Evolutionary conservation across 345 rosid genomes (phyloP), one percentile per base, ranked within the genome.

Genomic region (Pistacia atlantica): DNA sequence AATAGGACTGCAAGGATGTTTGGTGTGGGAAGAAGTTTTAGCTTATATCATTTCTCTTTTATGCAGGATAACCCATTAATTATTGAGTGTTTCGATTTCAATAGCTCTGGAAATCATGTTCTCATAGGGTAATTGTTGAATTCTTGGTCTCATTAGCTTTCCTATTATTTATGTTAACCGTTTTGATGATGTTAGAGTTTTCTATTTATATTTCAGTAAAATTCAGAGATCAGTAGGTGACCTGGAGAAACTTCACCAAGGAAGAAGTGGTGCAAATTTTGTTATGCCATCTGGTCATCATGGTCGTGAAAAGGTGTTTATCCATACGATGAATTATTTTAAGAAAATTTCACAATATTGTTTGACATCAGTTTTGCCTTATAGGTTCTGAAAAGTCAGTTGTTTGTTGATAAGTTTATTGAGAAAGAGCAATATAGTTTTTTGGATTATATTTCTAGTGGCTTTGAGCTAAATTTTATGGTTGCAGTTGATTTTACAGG

Each of bases 401-500:
- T 95, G 79, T 87, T 90, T 16, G 92, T 95, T 81, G 95, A 92
- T 71, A 84, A 74, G 20, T 91, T 78, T 80, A 74, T 81, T 67
- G 97, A 91, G 83, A 89, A 86, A 87, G 79, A 86, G 57, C 93
- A 88, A 46, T 82, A 82, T 78, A 95, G 86, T 81, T 92, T 95
- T 84, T 82, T 95, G 78, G 97, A 93, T 81, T 95, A 95, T 84
- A 86, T 92, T 64, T 90, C 97, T 12, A 88, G 92, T 63, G 97
- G 97, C 31, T 92, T 91, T n/a, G 88, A 95, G 81, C 87, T 92
- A 35, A 92, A 90, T 78, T 95, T 95, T 73, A 92, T 95, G 97
- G 97, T 95, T 77, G 97, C 98, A 33, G 84, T 93, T 65, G 98
- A 95, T 83, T 95, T 95, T 80, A 95, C 98, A 7, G 98, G 98